Conservation (phyloP, 2,329 filamentous ascomycete genomes). For the Hypoxylon sp. region DNA sequence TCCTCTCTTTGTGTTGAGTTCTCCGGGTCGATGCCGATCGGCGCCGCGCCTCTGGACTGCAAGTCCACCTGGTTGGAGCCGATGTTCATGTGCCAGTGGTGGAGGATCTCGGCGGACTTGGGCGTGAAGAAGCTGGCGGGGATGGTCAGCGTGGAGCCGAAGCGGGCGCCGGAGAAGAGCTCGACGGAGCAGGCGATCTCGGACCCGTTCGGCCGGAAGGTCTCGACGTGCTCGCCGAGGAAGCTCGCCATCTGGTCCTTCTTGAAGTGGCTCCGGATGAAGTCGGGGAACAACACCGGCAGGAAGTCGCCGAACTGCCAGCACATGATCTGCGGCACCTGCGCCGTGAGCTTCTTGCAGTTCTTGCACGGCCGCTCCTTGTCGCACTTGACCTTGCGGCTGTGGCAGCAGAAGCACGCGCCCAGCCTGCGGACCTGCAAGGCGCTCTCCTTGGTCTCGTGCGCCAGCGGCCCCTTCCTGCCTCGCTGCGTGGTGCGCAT, state of each 20-base stretch:
- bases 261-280: slow-evolving; percentile 60
- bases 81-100: slow-evolving; percentile 59
- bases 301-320: slow-evolving; percentile 68
- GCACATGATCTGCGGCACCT: slow-evolving; percentile 63
- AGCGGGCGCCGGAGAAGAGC: slow-evolving; percentile 57
- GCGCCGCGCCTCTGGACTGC: slow-evolving; percentile 54
- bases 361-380: slow-evolving; percentile 64
- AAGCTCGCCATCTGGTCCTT: slow-evolving; percentile 60
- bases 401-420: slow-evolving; percentile 68
- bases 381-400: slow-evolving; percentile 67
- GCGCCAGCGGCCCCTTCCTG: slow-evolving; percentile 63
- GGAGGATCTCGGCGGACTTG: slow-evolving; percentile 56
- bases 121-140: slow-evolving; percentile 62
- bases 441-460: slow-evolving; percentile 63
- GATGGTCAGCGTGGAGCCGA: slow-evolving; percentile 56
- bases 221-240: slow-evolving; percentile 58
- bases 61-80: slow-evolving; percentile 52
- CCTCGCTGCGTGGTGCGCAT: slow-evolving; percentile 62
- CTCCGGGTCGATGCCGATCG: slow-evolving; percentile 60
- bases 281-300: slow-evolving; percentile 59
- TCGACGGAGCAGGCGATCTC: slow-evolving; percentile 55
- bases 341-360: slow-evolving; percentile 60
- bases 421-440: slow-evolving; percentile 62
- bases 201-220: slow-evolving; percentile 53
- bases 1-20: slow-evolving; percentile 54